phyloP scores from a whole-genome alignment of 768 basidiomycete species.

The Suillus occidentalis region DNA sequence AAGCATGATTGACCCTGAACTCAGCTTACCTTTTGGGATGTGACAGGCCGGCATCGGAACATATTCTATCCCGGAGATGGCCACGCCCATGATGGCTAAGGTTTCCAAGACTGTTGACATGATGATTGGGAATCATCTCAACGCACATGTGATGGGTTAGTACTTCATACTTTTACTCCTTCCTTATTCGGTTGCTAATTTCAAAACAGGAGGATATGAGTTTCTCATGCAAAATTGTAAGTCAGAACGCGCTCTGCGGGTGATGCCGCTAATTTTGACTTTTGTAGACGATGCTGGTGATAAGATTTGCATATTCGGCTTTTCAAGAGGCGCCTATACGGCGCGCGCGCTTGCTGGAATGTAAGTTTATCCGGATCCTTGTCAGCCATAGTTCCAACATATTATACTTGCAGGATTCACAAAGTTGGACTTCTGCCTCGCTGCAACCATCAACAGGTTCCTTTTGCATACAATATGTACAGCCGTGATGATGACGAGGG shows the following conservation, averaged over 20 bases:
- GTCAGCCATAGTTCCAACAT: neutral
- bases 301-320: slow-evolving; percentile 78
- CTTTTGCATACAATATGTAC: slow-evolving; percentile 73
- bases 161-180: neutral
- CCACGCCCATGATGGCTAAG: slow-evolving; percentile 55
- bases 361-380: slow-evolving; percentile 36
- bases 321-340: slow-evolving; percentile 76
- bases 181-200: neutral
- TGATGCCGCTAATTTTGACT: neutral
- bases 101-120: slow-evolving; percentile 56
- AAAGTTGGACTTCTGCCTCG: slow-evolving; percentile 72
- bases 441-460: slow-evolving; percentile 73
- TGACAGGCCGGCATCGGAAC: slow-evolving; percentile 70
- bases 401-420: slow-evolving; percentile 48
- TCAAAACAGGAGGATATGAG: slow-evolving; percentile 61
- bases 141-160: slow-evolving; percentile 71
- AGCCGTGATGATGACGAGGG: slow-evolving; percentile 53
- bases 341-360: slow-evolving; percentile 73
- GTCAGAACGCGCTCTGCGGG: slow-evolving; percentile 15
- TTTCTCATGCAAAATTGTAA: slow-evolving; percentile 78
- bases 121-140: slow-evolving; percentile 60
- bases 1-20: neutral
- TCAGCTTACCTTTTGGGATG: neutral
- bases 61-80: slow-evolving; percentile 62
- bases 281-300: slow-evolving; percentile 66